phyloP scores from a whole-genome alignment of 2,329 filamentous ascomycete species.

The Scytalidium lignicola region DNA sequence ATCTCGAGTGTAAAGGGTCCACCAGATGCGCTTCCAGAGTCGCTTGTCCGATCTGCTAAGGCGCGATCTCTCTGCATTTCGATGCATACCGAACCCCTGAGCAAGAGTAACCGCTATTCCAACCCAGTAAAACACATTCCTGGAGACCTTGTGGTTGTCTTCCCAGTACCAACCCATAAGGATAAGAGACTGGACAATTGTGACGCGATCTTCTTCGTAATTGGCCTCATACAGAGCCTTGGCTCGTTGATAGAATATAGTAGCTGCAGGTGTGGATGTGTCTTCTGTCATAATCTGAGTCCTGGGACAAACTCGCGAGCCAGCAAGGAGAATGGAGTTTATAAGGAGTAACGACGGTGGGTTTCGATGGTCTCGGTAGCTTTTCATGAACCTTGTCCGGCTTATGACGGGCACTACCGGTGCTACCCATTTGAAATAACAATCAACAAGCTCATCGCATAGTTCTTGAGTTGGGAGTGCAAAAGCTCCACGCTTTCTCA shows the following conservation, averaged over 20 bases:
- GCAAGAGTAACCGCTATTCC: slow-evolving; percentile 89
- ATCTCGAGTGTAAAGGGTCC: slow-evolving; percentile 91
- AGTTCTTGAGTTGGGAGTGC: slow-evolving; percentile 78
- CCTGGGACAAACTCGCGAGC: slow-evolving; percentile 87
- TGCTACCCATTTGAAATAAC: slow-evolving; percentile 93
- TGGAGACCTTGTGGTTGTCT: slow-evolving; percentile 93
- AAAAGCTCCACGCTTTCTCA: slow-evolving; percentile 88
- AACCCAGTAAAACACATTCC: slow-evolving; percentile 98
- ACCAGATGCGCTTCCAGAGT: slow-evolving; percentile 97
- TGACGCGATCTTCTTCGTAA: slow-evolving; percentile 92
- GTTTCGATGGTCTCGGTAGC: slow-evolving; percentile 84
- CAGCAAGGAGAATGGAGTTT: slow-evolving; percentile 84
- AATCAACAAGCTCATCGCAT: slow-evolving; percentile 89
- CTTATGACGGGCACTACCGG: slow-evolving; percentile 94
- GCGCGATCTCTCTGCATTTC: slow-evolving; percentile 87
- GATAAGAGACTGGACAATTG: slow-evolving; percentile 87
- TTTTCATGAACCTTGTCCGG: slow-evolving; percentile 83
- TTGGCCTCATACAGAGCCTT: slow-evolving; percentile 95
- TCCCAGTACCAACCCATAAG: slow-evolving; percentile 99
- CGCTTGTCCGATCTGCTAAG: slow-evolving; percentile 86
- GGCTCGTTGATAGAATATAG: slow-evolving; percentile 95
- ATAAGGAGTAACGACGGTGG: slow-evolving; percentile 86
- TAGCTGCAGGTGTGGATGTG: slow-evolving; percentile 85
- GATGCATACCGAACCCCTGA: slow-evolving; percentile 93
- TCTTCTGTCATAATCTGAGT: slow-evolving; percentile 89